These are phyloP conservation scores for Blastocystis sp. DNA, from an alignment of 352 stramenopile species.

Conservation along the genomic window DNA sequence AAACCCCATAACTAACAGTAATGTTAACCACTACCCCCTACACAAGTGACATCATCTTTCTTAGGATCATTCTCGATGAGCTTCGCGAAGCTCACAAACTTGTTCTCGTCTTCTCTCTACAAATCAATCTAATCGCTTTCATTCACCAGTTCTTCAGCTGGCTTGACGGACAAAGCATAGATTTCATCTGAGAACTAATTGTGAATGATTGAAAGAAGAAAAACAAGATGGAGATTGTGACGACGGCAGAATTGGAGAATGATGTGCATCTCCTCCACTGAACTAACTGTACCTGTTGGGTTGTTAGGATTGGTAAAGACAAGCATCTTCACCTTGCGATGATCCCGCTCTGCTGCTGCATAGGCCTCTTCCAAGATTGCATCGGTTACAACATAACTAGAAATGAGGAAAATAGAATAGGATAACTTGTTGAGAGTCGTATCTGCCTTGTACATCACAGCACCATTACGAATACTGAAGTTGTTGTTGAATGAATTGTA, in stretches of 20 bases:
- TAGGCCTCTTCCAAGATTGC: slow-evolving; percentile 40
- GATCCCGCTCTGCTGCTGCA: neutral
- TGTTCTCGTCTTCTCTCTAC: slow-evolving; percentile 37
- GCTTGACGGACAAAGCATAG: slow-evolving; percentile 55
- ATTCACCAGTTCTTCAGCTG: neutral
- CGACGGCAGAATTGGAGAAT: slow-evolving; percentile 51
- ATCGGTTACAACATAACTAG: slow-evolving; percentile 46
- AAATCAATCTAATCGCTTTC: neutral
- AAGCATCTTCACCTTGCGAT: slow-evolving; percentile 44
- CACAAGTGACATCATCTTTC: slow-evolving; percentile 52
- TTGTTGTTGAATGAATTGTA: slow-evolving; percentile 62
- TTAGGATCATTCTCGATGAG: slow-evolving; percentile 57
- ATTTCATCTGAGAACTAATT: slow-evolving; percentile 54
- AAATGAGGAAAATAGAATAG: neutral
- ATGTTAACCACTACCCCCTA: neutral
- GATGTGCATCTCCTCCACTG: slow-evolving; percentile 49
- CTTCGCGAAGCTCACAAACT: slow-evolving; percentile 36
- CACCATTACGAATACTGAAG: slow-evolving; percentile 33
- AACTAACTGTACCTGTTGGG: slow-evolving; percentile 46
- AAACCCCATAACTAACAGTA: slow-evolving; percentile 43
- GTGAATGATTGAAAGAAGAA: neutral
- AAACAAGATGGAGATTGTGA: slow-evolving; percentile 41
- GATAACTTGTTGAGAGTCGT: slow-evolving; percentile 39
- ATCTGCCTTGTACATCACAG: slow-evolving; percentile 1
- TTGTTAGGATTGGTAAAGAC: slow-evolving; percentile 62